phyloP scores from a whole-genome alignment of 768 basidiomycete species.

The Hemileccinum impolitum region DNA sequence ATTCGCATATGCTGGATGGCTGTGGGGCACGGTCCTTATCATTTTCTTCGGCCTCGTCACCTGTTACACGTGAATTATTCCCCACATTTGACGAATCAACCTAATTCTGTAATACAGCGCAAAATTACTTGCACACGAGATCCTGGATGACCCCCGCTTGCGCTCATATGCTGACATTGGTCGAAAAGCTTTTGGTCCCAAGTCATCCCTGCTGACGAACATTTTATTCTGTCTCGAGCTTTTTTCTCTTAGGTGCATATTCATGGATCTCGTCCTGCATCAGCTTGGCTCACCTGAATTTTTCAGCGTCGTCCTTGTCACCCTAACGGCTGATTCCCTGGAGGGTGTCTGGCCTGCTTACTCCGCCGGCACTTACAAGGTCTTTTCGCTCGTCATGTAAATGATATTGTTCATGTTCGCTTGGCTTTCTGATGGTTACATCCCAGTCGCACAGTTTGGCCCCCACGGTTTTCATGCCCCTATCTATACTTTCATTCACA shows the following conservation, averaged over 20 bases:
- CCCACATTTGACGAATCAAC: neutral
- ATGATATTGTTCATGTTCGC: constrained; percentile 16
- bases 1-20: constrained; percentile 90
- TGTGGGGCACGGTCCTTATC: constrained; percentile 69
- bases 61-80: constrained; percentile 76
- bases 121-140: constrained; percentile 78
- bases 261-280: neutral
- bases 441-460: constrained; percentile 51
- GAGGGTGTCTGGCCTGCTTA: constrained; percentile 66
- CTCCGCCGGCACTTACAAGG: constrained; percentile 70
- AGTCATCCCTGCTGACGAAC: constrained; percentile 62
- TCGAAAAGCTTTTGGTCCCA: constrained; percentile 80
- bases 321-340: constrained; percentile 84
- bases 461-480: constrained; percentile 82
- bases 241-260: constrained; percentile 70
- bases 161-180: constrained; percentile 90
- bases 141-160: constrained; percentile 63
- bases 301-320: constrained; percentile 77
- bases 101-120: constrained; percentile 50
- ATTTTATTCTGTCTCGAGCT: constrained; percentile 82
- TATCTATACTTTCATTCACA: constrained; percentile 83
- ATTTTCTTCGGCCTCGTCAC: constrained; percentile 75
- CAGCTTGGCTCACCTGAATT: neutral
- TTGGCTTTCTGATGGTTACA: neutral
- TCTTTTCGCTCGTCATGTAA: constrained; percentile 69